Percentiles rank a stretch among this genome's conserved stretches.
Conservation (phyloP, 192 early-diverging fungal species). For the Diversispora epigaea region DNA sequence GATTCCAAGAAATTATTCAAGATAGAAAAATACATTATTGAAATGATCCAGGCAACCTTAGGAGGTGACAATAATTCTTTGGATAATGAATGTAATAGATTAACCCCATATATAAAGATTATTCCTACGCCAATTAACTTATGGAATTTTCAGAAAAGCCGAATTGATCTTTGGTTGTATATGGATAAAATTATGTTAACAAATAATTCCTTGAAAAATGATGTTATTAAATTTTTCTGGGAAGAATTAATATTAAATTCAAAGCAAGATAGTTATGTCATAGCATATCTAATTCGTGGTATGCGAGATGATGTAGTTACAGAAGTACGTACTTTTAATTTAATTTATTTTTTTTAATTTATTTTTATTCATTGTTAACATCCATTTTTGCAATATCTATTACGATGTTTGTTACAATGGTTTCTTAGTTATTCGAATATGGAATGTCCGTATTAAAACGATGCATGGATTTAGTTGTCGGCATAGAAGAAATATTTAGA, state of each 20-base stretch:
- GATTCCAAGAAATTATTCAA: constrained; percentile 1
- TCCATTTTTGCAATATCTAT: too few species aligned
- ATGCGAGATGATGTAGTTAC: constrained; percentile 12
- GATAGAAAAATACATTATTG: constrained; percentile 12
- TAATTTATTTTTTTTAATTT: neutral
- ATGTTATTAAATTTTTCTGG: constrained; percentile 25
- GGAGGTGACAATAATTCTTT: neutral
- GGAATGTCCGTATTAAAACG: constrained; percentile 5
- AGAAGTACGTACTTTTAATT: constrained; percentile 5
- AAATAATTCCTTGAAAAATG: neutral
- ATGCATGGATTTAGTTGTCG: neutral
- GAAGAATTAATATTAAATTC: constrained; percentile 14
- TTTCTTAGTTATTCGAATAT: neutral
- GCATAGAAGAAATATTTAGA: constrained; percentile 29
- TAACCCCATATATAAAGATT: constrained; percentile 7
- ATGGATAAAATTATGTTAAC: constrained; percentile 19
- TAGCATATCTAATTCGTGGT: constrained; percentile 11
- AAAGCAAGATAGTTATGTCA: neutral
- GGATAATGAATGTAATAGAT: too few species aligned
- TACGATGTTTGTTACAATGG: too few species aligned
- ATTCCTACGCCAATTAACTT: constrained; percentile 10
- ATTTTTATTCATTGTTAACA: too few species aligned
- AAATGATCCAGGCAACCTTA: neutral
- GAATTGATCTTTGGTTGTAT: constrained; percentile 15
- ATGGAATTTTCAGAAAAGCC: constrained; percentile 24